Percentiles rank a stretch among this genome's conserved stretches.
Conservation (phyloP, 2,329 filamentous ascomycete genomes). For the Pseudopyrenochaeta lycopersici region DNA sequence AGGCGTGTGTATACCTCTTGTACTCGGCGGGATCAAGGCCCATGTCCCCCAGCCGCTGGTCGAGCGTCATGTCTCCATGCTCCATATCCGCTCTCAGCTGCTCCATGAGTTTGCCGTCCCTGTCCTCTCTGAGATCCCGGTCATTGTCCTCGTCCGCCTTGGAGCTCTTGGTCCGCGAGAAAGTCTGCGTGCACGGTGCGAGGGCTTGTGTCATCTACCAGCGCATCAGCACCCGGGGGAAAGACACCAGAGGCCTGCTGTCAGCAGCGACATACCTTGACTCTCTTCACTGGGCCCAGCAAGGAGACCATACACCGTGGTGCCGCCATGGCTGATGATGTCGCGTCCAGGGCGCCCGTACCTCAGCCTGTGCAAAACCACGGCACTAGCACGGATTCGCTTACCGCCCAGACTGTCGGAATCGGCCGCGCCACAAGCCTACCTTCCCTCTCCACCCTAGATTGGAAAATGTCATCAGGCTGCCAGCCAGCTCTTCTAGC, state of each 20-base stretch:
- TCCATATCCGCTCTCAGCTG: slow-evolving; percentile 29
- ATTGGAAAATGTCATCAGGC: slow-evolving; percentile 18
- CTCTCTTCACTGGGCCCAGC: slow-evolving; percentile 53
- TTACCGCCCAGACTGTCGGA: slow-evolving; percentile 43
- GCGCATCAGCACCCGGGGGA: slow-evolving; percentile 22
- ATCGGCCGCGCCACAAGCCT: slow-evolving; percentile 33
- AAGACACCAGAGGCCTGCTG: not conserved
- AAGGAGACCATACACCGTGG: slow-evolving; percentile 56
- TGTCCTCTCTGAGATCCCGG: slow-evolving; percentile 7
- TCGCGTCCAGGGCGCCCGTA: slow-evolving; percentile 8
- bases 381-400: slow-evolving; percentile 28
- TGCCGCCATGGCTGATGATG: slow-evolving; percentile 52
- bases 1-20: slow-evolving; percentile 30
- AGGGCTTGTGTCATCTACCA: slow-evolving; percentile 36
- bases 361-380: slow-evolving; percentile 31
- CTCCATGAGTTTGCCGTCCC: slow-evolving; percentile 18
- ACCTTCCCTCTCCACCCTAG: slow-evolving; percentile 38
- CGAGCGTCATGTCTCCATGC: slow-evolving; percentile 31
- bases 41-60: slow-evolving; percentile 37
- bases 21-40: slow-evolving; percentile 39
- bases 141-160: slow-evolving; percentile 28
- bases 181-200: slow-evolving; percentile 32
- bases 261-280: slow-evolving; percentile 44
- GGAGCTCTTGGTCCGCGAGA: slow-evolving; percentile 32
- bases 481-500: not conserved